Conservation (phyloP, 2,329 filamentous ascomycete genomes). For the Ceratocystis cacaofunesta region DNA sequence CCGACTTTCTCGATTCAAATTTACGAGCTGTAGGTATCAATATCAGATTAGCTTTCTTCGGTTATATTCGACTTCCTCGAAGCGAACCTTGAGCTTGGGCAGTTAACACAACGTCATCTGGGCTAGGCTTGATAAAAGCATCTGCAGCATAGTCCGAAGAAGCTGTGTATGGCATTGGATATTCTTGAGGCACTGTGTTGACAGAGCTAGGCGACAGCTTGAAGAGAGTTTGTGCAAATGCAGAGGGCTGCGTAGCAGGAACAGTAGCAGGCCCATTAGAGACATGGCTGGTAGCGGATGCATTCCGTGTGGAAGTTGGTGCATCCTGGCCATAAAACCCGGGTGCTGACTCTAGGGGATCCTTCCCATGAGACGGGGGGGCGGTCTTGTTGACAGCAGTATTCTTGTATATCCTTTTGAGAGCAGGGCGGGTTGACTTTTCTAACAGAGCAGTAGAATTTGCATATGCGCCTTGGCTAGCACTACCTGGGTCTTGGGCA, state of each 20-base stretch:
- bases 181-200: slow-evolving; percentile 22
- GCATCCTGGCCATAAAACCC: background rate
- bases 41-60: slow-evolving; percentile 16
- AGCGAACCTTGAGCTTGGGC: slow-evolving; percentile 82
- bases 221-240: slow-evolving; percentile 41
- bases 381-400: background rate
- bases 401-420: background rate
- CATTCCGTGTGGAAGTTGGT: background rate
- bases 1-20: background rate
- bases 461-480: background rate
- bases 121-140: slow-evolving; percentile 73
- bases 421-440: background rate
- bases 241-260: slow-evolving; percentile 30
- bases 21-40: slow-evolving; percentile 9
- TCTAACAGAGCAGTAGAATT: background rate
- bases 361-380: background rate
- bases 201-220: slow-evolving; percentile 25
- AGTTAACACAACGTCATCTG: slow-evolving; percentile 74
- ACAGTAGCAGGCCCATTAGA: background rate
- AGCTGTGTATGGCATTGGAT: slow-evolving; percentile 36
- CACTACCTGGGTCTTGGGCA: background rate
- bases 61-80: slow-evolving; percentile 16
- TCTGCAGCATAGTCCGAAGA: slow-evolving; percentile 37
- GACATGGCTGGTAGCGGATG: background rate
- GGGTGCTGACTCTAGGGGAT: background rate